These are phyloP conservation scores for Macaranga tanarius DNA, from an alignment of 441 rosid genomes.

Conservation along the genomic window DNA sequence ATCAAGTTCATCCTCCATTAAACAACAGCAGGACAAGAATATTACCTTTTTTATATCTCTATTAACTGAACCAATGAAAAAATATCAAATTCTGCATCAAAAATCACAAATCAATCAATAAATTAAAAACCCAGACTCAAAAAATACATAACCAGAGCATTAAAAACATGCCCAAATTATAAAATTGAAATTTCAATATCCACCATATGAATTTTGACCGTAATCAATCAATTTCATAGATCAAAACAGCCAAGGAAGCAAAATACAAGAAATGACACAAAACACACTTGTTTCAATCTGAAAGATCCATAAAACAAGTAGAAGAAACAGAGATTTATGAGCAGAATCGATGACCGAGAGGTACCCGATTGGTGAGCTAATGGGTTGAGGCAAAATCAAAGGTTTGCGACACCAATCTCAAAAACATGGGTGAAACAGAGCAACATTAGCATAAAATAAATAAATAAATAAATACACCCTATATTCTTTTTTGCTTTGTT, in stretches of 20 bases:
- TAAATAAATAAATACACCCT: not conserved
- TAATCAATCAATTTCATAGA: constrained; percentile 35
- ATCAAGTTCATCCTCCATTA: constrained; percentile 3
- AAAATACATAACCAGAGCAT: constrained; percentile 26
- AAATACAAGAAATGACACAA: constrained; percentile 5
- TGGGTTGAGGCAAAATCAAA: constrained; percentile 32
- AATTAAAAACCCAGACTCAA: constrained; percentile 15
- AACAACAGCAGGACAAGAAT: not conserved
- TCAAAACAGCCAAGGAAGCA: constrained; percentile 24
- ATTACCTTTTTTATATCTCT: constrained; percentile 15
- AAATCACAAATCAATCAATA: constrained; percentile 27
- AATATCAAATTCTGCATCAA: constrained; percentile 23
- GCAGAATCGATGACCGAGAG: constrained; percentile 29
- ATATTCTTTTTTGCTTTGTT: not conserved
- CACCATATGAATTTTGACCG: constrained; percentile 17
- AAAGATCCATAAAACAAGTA: constrained; percentile 24
- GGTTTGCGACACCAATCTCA: constrained; percentile 33
- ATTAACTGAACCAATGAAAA: constrained; percentile 11
- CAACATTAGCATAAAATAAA: constrained; percentile 16
- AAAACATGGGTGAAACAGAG: constrained; percentile 20
- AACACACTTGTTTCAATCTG: not conserved
- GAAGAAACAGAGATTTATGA: constrained; percentile 21
- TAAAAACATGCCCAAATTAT: constrained; percentile 28
- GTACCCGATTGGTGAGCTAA: constrained; percentile 30
- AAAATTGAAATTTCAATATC: not conserved